Base-by-base conservation (phyloP, 495 filamentous ascomycete genomes). In the Massariosphaeria phaeospora region DNA sequence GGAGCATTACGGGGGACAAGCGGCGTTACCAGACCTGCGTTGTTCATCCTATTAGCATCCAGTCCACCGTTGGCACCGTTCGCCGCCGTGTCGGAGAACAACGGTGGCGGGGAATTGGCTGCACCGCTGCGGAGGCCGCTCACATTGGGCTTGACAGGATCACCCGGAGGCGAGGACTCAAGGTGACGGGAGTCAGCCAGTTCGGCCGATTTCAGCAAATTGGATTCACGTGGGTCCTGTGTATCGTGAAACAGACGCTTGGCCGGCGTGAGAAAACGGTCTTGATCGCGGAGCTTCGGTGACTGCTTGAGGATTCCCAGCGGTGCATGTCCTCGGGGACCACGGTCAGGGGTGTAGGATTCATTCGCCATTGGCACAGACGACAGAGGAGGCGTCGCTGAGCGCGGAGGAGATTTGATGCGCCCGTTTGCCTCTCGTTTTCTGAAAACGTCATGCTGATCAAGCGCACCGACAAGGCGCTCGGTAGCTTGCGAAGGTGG, bases 1-100 rank as follows among this genome's bases (percentile, higher is more conserved):
- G 88, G 89, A 56, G 91, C 84, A 43, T 91, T 84, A 25, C 88
- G 81, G 53, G 83, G 82, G 6, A 91, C 89, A 2, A 90, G 88
- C 15, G 91, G 91, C 0, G 91, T 96, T 52, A 88, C 83, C 72
- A 95, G 25, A 35, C 55, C 63, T 44, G 33, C 64, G 52, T 42
- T 62, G 59, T 57, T 62, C 49, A 55, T 41, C 58, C 35, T 53
- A 15, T 34, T 48, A 45, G 60, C 52, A 27, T 64, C 64, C 13
- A 56, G 57, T 13, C 40, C 62, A 8, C 62, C 64, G 31, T 62
- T 63, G 42, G 57, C 36, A 59, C 52, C 23, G 58, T 44, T 49
- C 42, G 65, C 26, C 36, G 66, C 17, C 0, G 54, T 18, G 43
- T 62, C 59, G 2, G 68, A 70, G 55, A 60, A 63, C n/a, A 62